These are phyloP conservation scores for Nannochloropsis granulata DNA, from an alignment of 108 stramenopile genomes.

Conservation along the genomic window DNA sequence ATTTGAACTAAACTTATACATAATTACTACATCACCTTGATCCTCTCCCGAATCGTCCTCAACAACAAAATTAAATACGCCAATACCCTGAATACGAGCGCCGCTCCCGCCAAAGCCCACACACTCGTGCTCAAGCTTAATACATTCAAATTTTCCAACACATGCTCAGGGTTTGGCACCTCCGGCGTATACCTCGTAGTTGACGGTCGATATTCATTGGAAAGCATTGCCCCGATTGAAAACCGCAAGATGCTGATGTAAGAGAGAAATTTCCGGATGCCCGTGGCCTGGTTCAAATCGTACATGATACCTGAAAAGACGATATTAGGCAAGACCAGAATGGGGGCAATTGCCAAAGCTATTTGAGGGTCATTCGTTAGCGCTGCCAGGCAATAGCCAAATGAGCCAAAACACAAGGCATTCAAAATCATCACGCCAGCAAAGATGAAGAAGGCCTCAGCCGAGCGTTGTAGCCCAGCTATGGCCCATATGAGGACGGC, in stretches of 20 bases:
- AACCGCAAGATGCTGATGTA: background rate
- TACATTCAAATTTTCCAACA: background rate
- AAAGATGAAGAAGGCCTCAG: background rate
- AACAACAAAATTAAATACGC: background rate
- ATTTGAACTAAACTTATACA: too few relatives aligned
- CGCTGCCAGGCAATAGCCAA: background rate
- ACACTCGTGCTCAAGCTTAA: background rate
- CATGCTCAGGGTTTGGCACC: background rate
- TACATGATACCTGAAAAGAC: background rate
- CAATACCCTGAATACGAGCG: background rate
- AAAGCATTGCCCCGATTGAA: background rate
- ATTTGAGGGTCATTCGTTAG: background rate
- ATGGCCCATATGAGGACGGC: background rate
- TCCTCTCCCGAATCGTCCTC: background rate
- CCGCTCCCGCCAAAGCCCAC: background rate
- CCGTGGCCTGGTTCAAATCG: background rate
- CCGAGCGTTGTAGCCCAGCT: background rate
- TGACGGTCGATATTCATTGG: background rate
- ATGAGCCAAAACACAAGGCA: background rate
- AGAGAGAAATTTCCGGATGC: background rate
- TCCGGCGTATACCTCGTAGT: background rate
- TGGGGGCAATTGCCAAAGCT: background rate
- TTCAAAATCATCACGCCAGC: background rate
- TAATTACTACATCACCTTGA: background rate
- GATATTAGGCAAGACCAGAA: background rate